Percentiles rank a stretch among this genome's conserved stretches.
phyloP scores from a whole-genome alignment of 495 filamentous ascomycete genomes.

The Hyaloscypha bicolor region DNA sequence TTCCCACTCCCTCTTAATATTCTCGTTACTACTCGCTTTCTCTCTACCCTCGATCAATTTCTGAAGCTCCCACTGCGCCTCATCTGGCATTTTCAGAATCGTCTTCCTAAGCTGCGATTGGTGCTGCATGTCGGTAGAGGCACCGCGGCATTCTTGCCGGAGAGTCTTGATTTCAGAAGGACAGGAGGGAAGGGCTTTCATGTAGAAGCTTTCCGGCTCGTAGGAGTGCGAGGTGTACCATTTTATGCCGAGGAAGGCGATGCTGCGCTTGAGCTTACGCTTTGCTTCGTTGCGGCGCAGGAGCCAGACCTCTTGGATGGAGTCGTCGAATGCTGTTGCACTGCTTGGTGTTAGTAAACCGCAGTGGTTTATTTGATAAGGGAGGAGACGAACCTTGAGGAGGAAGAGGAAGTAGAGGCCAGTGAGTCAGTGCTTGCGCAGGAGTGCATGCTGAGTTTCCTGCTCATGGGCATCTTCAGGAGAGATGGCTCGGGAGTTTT shows the following conservation, averaged over 20 bases:
- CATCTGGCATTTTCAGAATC: constrained; percentile 9
- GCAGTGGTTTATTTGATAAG: not conserved
- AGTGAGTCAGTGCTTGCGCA: constrained; percentile 12
- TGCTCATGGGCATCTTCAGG: constrained; percentile 4
- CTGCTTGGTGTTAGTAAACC: not conserved
- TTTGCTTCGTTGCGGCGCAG: constrained; percentile 14
- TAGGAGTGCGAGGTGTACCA: not conserved
- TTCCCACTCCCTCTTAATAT: constrained; percentile 9
- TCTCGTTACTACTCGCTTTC: not conserved
- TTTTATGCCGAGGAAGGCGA: constrained; percentile 11
- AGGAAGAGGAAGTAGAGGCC: constrained; percentile 14
- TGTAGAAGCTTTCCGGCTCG: constrained; percentile 13
- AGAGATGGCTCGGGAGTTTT: not conserved
- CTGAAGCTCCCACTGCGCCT: constrained; percentile 24
- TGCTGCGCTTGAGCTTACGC: not conserved
- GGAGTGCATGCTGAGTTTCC: constrained; percentile 8
- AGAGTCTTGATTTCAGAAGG: constrained; percentile 6
- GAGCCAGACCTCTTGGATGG: constrained; percentile 16
- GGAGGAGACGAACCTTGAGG: constrained; percentile 6
- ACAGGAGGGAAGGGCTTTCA: constrained; percentile 17
- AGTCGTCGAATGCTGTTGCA: constrained; percentile 8
- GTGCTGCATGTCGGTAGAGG: not conserved
- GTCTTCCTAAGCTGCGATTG: not conserved
- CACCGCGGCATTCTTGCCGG: not conserved
- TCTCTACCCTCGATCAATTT: constrained; percentile 17